Percentiles rank a stretch among this genome's conserved stretches.
These are phyloP conservation scores for Sistotremastrum suecicum DNA, from an alignment of 768 basidiomycete species.

Conservation along the genomic window DNA sequence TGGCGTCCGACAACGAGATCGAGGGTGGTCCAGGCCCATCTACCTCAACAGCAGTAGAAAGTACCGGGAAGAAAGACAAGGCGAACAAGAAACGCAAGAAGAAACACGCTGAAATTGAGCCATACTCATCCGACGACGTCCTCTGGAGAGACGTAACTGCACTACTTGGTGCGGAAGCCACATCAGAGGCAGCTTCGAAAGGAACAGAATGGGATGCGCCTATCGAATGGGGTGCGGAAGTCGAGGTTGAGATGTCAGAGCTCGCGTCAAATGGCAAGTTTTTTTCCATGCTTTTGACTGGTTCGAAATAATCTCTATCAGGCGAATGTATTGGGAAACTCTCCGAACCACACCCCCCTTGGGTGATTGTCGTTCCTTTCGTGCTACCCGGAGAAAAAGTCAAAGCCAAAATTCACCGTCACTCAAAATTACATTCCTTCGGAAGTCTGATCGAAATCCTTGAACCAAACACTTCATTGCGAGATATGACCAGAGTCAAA, in stretches of 20 bases:
- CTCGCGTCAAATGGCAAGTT: constrained; percentile 50
- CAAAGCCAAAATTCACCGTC: constrained; percentile 55
- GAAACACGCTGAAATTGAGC: constrained; percentile 32
- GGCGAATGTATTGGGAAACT: constrained; percentile 55
- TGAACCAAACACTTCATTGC: constrained; percentile 42
- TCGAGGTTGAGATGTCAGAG: constrained; percentile 50
- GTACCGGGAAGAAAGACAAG: constrained; percentile 8
- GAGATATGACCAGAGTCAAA: constrained; percentile 49
- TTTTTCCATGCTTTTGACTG: not conserved
- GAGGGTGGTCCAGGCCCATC: too few relatives aligned
- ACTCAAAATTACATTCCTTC: constrained; percentile 55
- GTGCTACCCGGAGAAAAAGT: constrained; percentile 74
- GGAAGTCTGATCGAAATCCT: constrained; percentile 62
- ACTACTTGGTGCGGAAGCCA: constrained; percentile 47
- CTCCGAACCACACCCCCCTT: constrained; percentile 35
- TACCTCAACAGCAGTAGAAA: too few relatives aligned
- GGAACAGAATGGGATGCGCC: constrained; percentile 45
- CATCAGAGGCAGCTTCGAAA: constrained; percentile 32
- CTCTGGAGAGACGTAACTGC: constrained; percentile 54
- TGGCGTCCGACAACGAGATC: too few relatives aligned
- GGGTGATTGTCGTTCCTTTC: constrained; percentile 78
- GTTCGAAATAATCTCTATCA: constrained; percentile 13
- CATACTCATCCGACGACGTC: constrained; percentile 62
- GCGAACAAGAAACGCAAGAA: constrained; percentile 24
- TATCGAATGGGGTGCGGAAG: constrained; percentile 41